Evolutionary conservation across 805 yeast species (phyloP).

Genomic region (Pichia deserticola): DNA sequence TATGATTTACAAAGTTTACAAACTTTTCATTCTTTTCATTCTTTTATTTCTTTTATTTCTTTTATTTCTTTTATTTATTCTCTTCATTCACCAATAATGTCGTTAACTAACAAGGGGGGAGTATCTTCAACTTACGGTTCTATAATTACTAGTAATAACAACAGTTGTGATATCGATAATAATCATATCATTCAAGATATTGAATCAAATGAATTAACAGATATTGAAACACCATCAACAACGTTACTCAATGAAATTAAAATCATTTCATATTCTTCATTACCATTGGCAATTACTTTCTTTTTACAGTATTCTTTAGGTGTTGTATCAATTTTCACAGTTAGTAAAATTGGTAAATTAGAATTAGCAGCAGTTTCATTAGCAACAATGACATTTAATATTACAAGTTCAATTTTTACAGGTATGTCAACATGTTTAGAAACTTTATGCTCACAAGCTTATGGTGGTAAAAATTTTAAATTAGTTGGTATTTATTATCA

Average conservation of each 20-base stretch:
- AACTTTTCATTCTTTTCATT: too few species aligned
- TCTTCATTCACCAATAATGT: too few species aligned
- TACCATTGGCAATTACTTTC: constrained; percentile 55
- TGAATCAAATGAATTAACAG: too few species aligned
- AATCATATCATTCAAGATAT: too few species aligned
- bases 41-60: too few species aligned
- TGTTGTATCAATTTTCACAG: constrained; percentile 61
- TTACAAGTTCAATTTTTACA: constrained; percentile 60
- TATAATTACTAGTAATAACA: too few species aligned
- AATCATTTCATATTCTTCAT: constrained; percentile 17
- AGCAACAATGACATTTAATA: constrained; percentile 65
- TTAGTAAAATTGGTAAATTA: constrained; percentile 56
- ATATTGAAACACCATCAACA: background rate
- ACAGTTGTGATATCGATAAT: too few species aligned
- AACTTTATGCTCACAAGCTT: constrained; percentile 65
- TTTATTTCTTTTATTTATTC: too few species aligned
- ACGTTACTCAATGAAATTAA: background rate
- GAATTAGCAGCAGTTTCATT: constrained; percentile 64
- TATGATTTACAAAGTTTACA: too few species aligned
- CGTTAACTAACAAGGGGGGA: too few species aligned
- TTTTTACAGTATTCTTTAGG: constrained; percentile 58
- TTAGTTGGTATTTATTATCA: constrained; percentile 36
- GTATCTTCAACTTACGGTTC: too few species aligned
- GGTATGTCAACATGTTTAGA: constrained; percentile 65
- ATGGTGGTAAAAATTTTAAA: constrained; percentile 35